Evolutionary conservation across 306 rosid genomes (phyloP), one percentile per base, ranked within the genome.

Genomic region (Nissolia schottii): DNA sequence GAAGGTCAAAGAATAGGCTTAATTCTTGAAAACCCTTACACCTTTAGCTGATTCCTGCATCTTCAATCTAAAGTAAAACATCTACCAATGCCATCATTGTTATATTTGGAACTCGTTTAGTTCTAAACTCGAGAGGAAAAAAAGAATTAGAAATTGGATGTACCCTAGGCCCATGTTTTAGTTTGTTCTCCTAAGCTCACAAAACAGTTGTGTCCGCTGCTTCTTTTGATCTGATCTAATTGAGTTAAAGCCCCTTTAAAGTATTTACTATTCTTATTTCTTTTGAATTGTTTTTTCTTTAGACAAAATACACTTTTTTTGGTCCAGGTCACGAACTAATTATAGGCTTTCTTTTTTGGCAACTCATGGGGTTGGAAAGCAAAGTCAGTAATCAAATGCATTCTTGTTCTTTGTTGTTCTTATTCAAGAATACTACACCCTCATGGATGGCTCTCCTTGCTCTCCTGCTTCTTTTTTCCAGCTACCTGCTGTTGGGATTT

Each of bases 381-480:
- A 77, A 48, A 74, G 64, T 66, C 56, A 54, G 53, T 38, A 31
- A 82, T 80, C 79, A 89, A 85, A 92, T 88, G 92, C 84, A 79
- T 76, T 56, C 79, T 56, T 79, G 73, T 83, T 54, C 81, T 46
- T 80, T n/a, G n/a, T n/a, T n/a, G n/a, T n/a, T 87, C 70, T 72
- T 80, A 64, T 80, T 87, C 76, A 89, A 81, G 80, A 81, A 15
- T 78, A 81, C 86, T 78, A 81, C 86, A 77, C 76, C 31, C 5
- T 80, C 87, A 67, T 87, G 92, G 94, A 82, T 84, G 59, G 73
- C 58, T 55, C 38, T 73, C 69, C 76, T 83, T 57, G 73, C 85
- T 20, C 72, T 82, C 68, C 57, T 87, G 14, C 60, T 87, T 51
- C 14, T 82, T 78, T 82, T 71, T 77, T 50, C 84, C 75, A 82